phyloP scores from a whole-genome alignment of 495 filamentous ascomycete genomes.

The Hypoxylon lienhwacheense region DNA sequence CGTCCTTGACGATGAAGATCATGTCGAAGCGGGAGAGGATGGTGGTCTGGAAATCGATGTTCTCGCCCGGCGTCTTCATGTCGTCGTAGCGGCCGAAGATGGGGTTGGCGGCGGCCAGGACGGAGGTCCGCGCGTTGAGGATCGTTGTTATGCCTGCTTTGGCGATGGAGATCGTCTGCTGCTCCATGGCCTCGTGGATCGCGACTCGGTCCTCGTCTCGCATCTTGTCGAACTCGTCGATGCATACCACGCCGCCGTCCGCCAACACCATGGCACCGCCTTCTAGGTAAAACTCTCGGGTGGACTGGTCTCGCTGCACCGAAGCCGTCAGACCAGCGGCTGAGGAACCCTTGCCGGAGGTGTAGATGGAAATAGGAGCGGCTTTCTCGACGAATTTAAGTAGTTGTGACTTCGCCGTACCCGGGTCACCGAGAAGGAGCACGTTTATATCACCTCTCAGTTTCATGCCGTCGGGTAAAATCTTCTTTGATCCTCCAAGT shows the following conservation, averaged over 20 bases:
- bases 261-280: conserved; percentile 99
- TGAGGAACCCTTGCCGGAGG: conserved; percentile 97
- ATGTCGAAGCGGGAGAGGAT: conserved; percentile 99
- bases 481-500: conserved; percentile 96
- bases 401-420: conserved; percentile 97
- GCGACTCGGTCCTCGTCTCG: conserved; percentile 97
- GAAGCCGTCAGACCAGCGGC: conserved; percentile 98
- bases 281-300: conserved; percentile 97
- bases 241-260: conserved; percentile 97
- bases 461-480: conserved; percentile 97
- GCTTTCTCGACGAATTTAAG: conserved; percentile 98
- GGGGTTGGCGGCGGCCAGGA: conserved; percentile 95
- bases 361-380: conserved; percentile 97
- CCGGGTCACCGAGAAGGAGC: conserved; percentile 92
- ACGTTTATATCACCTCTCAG: conserved; percentile 99
- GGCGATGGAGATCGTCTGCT: conserved; percentile 99
- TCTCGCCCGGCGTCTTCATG: conserved; percentile 95
- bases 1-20: conserved; percentile 98
- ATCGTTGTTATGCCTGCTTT: conserved; percentile 99
- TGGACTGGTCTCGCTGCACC: conserved; percentile 87
- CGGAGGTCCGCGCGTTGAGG: conserved; percentile 91
- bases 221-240: conserved; percentile 99
- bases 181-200: conserved; percentile 99
- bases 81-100: conserved; percentile 98
- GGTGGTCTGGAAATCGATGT: conserved; percentile 99